A percentile compares a stretch with the other conserved stretches of the same genome.
These are phyloP conservation scores for Fusarium avenaceum DNA, from an alignment of 2,329 filamentous ascomycete species.

Conservation along the genomic window DNA sequence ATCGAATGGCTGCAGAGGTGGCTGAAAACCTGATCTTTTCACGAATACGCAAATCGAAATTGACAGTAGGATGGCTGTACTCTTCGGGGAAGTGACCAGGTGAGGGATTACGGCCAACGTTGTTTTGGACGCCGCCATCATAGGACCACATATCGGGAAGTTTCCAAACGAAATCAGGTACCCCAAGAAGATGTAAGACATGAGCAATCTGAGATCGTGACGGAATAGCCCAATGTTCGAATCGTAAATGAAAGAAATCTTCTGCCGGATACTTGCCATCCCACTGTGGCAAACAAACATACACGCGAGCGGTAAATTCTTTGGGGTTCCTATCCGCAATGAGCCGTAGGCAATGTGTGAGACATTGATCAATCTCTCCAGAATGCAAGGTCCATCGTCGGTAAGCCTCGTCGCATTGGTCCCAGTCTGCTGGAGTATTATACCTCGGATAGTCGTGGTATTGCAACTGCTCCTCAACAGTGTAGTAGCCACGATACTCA, in stretches of 20 bases:
- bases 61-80: not conserved
- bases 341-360: not conserved
- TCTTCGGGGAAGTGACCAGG: not conserved
- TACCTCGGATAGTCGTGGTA: not conserved
- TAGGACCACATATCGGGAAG: not conserved
- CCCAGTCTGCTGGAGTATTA: not conserved
- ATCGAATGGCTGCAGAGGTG: constrained; percentile 14
- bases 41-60: not conserved
- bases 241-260: not conserved
- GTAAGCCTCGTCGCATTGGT: not conserved
- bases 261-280: not conserved
- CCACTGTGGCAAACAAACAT: not conserved
- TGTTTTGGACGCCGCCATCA: too few relatives aligned
- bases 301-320: not conserved
- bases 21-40: constrained; percentile 32
- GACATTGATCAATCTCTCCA: not conserved
- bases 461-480: not conserved
- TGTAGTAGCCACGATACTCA: not conserved
- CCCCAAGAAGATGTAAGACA: accelerated
- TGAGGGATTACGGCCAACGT: not conserved
- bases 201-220: accelerated
- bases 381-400: not conserved
- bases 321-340: not conserved
- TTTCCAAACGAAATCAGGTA: not conserved
- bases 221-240: constrained; percentile 7